phyloP scores from a whole-genome alignment of 768 basidiomycete species.

The Lactarius tabidus region DNA sequence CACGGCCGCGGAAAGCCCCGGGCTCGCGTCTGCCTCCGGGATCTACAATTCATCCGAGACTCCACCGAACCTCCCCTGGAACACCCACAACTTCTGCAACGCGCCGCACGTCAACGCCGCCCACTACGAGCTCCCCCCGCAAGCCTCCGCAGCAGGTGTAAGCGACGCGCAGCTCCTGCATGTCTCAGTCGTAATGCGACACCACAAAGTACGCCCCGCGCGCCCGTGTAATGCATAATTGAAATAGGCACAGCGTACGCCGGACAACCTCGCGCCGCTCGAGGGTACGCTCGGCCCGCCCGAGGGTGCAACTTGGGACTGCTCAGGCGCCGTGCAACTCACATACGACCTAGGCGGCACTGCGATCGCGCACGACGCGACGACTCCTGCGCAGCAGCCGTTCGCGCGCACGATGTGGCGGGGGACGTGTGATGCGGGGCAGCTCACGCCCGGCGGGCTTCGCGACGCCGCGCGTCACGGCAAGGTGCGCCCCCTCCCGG shows the following conservation, averaged over 20 bases:
- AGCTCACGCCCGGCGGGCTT: constrained; percentile 44
- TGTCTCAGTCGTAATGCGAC: constrained; percentile 42
- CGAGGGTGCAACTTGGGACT: constrained; percentile 39
- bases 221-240: too few relatives aligned
- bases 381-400: constrained; percentile 41
- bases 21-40: constrained; percentile 29
- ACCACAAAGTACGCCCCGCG: constrained; percentile 38
- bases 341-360: constrained; percentile 39
- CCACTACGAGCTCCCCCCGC: constrained; percentile 36
- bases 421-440: constrained; percentile 47
- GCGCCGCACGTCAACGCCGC: constrained; percentile 43
- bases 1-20: neutral
- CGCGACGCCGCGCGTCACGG: constrained; percentile 43
- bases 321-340: constrained; percentile 37
- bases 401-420: constrained; percentile 43
- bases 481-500: constrained; percentile 30
- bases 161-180: constrained; percentile 38
- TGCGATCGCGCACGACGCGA: constrained; percentile 39
- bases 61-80: constrained; percentile 40
- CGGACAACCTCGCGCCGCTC: constrained; percentile 45
- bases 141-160: constrained; percentile 19
- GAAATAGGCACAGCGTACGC: constrained; percentile 37
- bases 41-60: constrained; percentile 45
- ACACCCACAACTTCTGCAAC: constrained; percentile 54
- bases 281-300: constrained; percentile 40